Percentiles rank a stretch among this genome's conserved stretches.
Evolutionary conservation across 1,284 basidiomycete genomes (phyloP).

Genomic region (Papiliotrema laurentii): DNA sequence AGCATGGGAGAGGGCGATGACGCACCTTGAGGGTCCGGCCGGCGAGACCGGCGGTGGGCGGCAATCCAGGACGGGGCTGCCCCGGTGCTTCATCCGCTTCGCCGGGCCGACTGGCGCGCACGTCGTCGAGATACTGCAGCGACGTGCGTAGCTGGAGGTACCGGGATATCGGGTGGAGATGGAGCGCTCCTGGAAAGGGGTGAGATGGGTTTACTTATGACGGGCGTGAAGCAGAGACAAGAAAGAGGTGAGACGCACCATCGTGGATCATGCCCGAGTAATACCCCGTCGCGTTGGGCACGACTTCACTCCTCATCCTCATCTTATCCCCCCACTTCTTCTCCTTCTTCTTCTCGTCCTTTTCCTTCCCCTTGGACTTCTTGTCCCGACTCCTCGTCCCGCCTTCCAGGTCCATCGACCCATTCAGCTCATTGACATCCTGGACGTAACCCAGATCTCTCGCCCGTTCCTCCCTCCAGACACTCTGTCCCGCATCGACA

Average conservation of each 20-base stretch:
- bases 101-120: constrained; percentile 21
- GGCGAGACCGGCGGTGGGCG: neutral
- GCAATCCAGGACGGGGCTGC: neutral
- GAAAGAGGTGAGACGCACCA: constrained; percentile 21
- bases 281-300: constrained; percentile 38
- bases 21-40: neutral
- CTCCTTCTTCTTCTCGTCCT: constrained; percentile 23
- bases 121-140: constrained; percentile 40
- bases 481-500: constrained; percentile 34
- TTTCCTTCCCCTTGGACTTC: constrained; percentile 19
- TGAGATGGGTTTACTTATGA: neutral
- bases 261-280: constrained; percentile 41
- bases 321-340: constrained; percentile 45
- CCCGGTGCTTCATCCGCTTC: constrained; percentile 35
- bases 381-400: constrained; percentile 15
- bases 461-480: constrained; percentile 46
- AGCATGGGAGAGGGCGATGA: neutral
- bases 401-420: constrained; percentile 18
- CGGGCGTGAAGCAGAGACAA: neutral
- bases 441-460: constrained; percentile 36
- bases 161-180: constrained; percentile 39
- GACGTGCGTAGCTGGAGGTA: constrained; percentile 44
- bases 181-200: constrained; percentile 35
- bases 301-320: constrained; percentile 36
- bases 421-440: constrained; percentile 21